Conservation (phyloP, 306 rosid species). For the Quillaja saponaria region DNA sequence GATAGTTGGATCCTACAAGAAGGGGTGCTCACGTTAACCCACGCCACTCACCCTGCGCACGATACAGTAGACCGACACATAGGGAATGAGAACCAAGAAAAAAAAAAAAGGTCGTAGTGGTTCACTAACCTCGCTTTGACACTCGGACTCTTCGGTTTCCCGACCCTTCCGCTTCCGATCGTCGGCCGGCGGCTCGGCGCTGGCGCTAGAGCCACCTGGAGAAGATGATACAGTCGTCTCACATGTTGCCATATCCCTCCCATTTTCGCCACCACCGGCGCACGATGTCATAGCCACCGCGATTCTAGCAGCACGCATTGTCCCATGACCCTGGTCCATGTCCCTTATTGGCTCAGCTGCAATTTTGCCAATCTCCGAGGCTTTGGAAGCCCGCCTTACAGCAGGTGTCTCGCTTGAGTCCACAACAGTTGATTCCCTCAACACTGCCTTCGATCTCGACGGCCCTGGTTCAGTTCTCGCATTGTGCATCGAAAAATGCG, state of each 20-base stretch:
- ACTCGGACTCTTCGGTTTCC: constrained; percentile 50
- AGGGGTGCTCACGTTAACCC: constrained; percentile 28
- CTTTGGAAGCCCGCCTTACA: constrained; percentile 19
- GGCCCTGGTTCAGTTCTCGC: constrained; percentile 33
- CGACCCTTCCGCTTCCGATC: constrained; percentile 63
- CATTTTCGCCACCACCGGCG: constrained; percentile 13
- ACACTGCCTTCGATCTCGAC: constrained; percentile 39
- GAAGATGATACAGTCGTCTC: constrained; percentile 61
- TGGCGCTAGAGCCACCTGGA: constrained; percentile 50
- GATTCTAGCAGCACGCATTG: constrained; percentile 30
- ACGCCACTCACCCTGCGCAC: constrained; percentile 34
- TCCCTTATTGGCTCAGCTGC: constrained; percentile 24
- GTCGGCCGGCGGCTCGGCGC: constrained; percentile 46
- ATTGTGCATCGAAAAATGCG: constrained; percentile 37
- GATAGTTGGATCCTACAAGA: constrained; percentile 5
- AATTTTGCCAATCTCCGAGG: constrained; percentile 34
- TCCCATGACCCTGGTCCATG: constrained; percentile 12
- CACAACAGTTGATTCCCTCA: constrained; percentile 44
- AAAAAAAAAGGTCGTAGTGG: neutral
- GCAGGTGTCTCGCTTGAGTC: constrained; percentile 59
- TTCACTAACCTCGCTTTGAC: constrained; percentile 62
- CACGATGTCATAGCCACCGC: constrained; percentile 26
- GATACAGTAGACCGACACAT: constrained; percentile 20
- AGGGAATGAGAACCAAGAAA: constrained; percentile 16
- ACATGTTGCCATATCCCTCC: constrained; percentile 34